Percentiles rank a stretch among this genome's conserved stretches.
These are phyloP conservation scores for Candida palmyrensis DNA, from an alignment of 805 yeast genomes.

Conservation along the genomic window DNA sequence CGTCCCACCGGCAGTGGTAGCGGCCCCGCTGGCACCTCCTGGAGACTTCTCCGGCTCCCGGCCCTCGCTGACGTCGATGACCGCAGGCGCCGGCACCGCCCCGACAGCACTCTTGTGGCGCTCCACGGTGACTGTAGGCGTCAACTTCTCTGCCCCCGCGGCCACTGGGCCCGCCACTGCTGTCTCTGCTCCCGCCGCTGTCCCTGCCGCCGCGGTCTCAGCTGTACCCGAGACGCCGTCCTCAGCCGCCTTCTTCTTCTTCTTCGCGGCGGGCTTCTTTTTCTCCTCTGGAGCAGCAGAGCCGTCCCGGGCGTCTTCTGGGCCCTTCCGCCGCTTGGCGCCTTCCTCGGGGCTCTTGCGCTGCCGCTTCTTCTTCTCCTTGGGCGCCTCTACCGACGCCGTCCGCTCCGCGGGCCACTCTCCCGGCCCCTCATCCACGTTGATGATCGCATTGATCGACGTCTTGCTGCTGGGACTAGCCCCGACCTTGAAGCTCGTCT, in stretches of 20 bases:
- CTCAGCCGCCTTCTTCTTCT: too few species aligned
- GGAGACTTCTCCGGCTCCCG: background rate
- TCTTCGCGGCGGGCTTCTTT: conserved; percentile 11
- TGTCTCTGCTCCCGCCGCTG: too few species aligned
- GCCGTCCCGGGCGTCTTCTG: too few species aligned
- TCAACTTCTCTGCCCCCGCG: conserved; percentile 12
- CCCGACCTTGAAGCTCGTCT: conserved; percentile 7
- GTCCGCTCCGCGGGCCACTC: too few species aligned
- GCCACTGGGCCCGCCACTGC: too few species aligned
- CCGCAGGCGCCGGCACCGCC: conserved; percentile 18
- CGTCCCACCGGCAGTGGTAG: background rate
- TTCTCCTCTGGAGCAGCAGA: conserved; percentile 4
- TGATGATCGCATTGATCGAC: conserved; percentile 36
- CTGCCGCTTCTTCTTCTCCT: background rate
- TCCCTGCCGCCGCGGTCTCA: too few species aligned
- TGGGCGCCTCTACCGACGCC: background rate
- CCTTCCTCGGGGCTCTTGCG: too few species aligned
- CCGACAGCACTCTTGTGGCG: conserved; percentile 13
- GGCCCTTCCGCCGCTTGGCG: too few species aligned
- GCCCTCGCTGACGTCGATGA: background rate
- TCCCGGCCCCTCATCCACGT: conserved; percentile 28
- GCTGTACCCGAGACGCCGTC: too few species aligned
- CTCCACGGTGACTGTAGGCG: conserved; percentile 12
- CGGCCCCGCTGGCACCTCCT: background rate
- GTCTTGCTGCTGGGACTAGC: conserved; percentile 20